Evolutionary conservation across 2,329 filamentous ascomycete genomes (phyloP).

Genomic region (Apiospora arundinis): DNA sequence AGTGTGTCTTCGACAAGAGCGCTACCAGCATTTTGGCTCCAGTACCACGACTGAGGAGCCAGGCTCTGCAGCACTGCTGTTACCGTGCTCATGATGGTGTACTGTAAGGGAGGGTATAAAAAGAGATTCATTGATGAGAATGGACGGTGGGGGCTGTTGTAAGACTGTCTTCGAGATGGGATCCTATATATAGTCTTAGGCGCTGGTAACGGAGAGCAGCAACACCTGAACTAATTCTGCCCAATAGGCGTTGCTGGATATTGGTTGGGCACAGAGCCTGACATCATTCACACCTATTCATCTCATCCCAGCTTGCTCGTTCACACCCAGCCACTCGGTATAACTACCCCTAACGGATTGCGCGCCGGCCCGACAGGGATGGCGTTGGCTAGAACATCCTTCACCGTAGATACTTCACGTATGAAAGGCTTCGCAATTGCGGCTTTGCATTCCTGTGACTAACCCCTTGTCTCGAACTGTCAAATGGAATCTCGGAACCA

Average conservation of each 20-base stretch:
- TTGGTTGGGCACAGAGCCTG: not conserved
- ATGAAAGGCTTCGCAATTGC: not conserved
- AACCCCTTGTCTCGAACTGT: not conserved
- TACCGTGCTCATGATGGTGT: not conserved
- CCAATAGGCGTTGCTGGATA: not conserved
- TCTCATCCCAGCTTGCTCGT: not conserved
- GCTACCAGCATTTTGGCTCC: not conserved
- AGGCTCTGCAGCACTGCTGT: conserved; percentile 3
- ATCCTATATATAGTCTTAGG: not conserved
- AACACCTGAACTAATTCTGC: too few species aligned
- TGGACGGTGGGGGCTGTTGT: not conserved
- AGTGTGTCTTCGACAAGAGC: not conserved
- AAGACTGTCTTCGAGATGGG: not conserved
- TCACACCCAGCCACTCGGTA: not conserved
- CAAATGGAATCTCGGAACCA: not conserved
- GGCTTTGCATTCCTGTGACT: not conserved
- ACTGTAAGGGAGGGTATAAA: not conserved
- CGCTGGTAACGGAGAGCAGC: not conserved
- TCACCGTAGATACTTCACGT: too few species aligned
- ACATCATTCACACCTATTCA: not conserved
- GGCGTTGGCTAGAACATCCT: too few species aligned
- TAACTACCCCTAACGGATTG: not conserved
- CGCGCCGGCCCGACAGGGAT: not conserved
- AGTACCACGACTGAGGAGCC: conserved; percentile 1
- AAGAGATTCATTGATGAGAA: not conserved